Evolutionary conservation across 345 rosid genomes (phyloP).

Genomic region (thale cress (Arabidopsis thaliana)): TAIR10.1 NC_003074.8:8062001-8062500

Average conservation of each 20-base stretch:
- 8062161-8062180: too few species aligned
- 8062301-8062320: slow-evolving; percentile 21
- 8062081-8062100: slow-evolving; percentile 7
- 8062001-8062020: slow-evolving; percentile 14
- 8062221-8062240: slow-evolving; percentile 7
- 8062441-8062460: too few species aligned
- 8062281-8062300: slow-evolving; percentile 10
- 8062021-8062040: slow-evolving; percentile 1
- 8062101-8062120: slow-evolving; percentile 2
- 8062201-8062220: slow-evolving; percentile 15
- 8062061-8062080: background rate
- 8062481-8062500: too few species aligned
- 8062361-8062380: background rate
- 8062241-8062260: slow-evolving; percentile 8
- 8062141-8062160: slow-evolving; percentile 11
- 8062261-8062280: background rate
- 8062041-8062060: background rate
- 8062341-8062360: slow-evolving; percentile 19
- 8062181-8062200: slow-evolving; percentile 20
- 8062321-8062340: slow-evolving; percentile 18
- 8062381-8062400: too few species aligned
- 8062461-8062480: too few species aligned
- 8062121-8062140: background rate
- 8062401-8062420: too few species aligned
- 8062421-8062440: too few species aligned